Conservation (phyloP, 192 early-diverging fungal species). For the Backusella liffmaniae region DNA sequence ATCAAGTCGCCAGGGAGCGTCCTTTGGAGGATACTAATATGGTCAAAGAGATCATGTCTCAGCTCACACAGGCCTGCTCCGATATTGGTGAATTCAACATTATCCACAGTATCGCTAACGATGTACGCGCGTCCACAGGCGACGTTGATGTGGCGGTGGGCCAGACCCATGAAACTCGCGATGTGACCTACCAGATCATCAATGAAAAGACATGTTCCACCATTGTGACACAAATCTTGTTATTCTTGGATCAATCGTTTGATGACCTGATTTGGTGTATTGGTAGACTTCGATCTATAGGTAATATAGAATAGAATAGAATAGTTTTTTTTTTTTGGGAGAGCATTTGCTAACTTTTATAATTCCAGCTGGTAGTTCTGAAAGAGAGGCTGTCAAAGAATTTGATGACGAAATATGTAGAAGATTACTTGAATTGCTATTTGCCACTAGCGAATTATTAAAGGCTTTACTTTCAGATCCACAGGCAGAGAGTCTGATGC, state of each 20-base stretch:
- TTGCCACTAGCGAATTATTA: constrained; percentile 40
- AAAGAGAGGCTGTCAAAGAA: constrained; percentile 9
- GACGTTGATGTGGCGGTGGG: constrained; percentile 13
- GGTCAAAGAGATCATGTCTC: constrained; percentile 38
- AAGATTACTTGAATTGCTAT: constrained; percentile 38
- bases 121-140: constrained; percentile 27
- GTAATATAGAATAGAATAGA: background rate
- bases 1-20: constrained; percentile 38
- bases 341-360: background rate
- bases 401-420: constrained; percentile 44
- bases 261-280: constrained; percentile 55
- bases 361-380: background rate
- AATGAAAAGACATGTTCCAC: constrained; percentile 37
- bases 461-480: constrained; percentile 38
- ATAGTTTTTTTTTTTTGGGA: too few species aligned
- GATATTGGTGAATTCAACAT: constrained; percentile 33
- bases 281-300: constrained; percentile 26
- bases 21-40: constrained; percentile 41
- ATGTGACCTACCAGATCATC: constrained; percentile 38
- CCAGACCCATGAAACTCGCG: constrained; percentile 9
- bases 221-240: constrained; percentile 38
- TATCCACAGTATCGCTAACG: constrained; percentile 29
- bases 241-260: constrained; percentile 41
- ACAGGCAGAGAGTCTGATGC: constrained; percentile 48
- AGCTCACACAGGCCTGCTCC: constrained; percentile 39